A percentile compares a stretch with the other conserved stretches of the same genome.
These are phyloP conservation scores for Thielaviopsis ethacetica DNA, from an alignment of 2,329 filamentous ascomycete species.

Conservation along the genomic window DNA sequence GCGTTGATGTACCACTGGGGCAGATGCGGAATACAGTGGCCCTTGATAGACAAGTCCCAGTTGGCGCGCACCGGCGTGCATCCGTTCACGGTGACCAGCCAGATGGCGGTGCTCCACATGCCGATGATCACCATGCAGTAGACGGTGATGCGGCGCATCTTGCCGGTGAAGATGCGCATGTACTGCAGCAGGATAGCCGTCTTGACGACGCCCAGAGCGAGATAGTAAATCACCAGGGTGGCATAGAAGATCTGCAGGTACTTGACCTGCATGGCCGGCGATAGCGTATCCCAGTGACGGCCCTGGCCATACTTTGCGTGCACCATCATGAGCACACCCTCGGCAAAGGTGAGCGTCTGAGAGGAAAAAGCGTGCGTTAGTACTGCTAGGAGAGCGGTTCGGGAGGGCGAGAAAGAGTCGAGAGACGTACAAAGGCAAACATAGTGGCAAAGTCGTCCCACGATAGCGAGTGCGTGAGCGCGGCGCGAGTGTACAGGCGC, in stretches of 20 bases:
- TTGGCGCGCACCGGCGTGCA: slow-evolving; percentile 12
- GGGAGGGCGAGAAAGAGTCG: no score
- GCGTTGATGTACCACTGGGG: slow-evolving; percentile 14
- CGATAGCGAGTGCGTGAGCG: slow-evolving; percentile 3
- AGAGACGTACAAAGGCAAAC: slow-evolving; percentile 5
- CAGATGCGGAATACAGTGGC: slow-evolving; percentile 12
- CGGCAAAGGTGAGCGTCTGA: slow-evolving; percentile 5
- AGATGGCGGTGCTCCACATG: slow-evolving; percentile 11
- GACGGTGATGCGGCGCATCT: slow-evolving; percentile 12
- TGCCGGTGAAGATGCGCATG: slow-evolving; percentile 14
- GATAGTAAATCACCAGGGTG: slow-evolving; percentile 15
- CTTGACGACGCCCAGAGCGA: slow-evolving; percentile 15
- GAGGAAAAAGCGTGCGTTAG: no score
- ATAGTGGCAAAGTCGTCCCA: slow-evolving; percentile 6
- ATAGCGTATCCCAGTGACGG: slow-evolving; percentile 6
- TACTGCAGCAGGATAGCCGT: slow-evolving; percentile 18
- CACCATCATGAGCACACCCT: slow-evolving; percentile 10
- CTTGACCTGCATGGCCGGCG: neutral
- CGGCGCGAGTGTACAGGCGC: slow-evolving; percentile 8
- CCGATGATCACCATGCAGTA: slow-evolving; percentile 8
- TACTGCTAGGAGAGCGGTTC: no score
- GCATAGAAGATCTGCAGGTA: slow-evolving; percentile 14
- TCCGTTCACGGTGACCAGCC: slow-evolving; percentile 10
- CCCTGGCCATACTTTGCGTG: slow-evolving; percentile 9
- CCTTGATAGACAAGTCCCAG: slow-evolving; percentile 11